phyloP scores from a whole-genome alignment of 2,329 filamentous ascomycete species.

The Fusarium sulawesiense region DNA sequence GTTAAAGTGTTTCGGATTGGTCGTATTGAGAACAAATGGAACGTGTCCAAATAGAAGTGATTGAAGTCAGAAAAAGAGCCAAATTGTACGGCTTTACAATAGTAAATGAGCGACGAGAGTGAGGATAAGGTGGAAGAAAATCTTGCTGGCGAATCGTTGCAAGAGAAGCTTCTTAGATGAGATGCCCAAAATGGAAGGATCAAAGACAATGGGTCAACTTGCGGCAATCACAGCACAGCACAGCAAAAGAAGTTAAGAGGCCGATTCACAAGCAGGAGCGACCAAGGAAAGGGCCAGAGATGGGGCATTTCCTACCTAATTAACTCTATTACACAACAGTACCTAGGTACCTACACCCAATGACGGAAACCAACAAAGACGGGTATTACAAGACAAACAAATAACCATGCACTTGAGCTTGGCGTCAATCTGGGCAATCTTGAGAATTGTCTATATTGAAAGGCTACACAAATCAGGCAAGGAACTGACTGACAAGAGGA shows the following conservation, averaged over 20 bases:
- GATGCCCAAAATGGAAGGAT: slow-evolving; percentile 35
- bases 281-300: neutral
- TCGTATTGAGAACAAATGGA: slow-evolving; percentile 19
- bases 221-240: neutral
- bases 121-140: slow-evolving; percentile 13
- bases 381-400: neutral
- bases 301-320: neutral
- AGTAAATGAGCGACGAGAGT: slow-evolving; percentile 10
- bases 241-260: neutral
- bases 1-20: slow-evolving; percentile 20
- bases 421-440: neutral
- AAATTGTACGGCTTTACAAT: neutral
- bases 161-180: slow-evolving; percentile 27
- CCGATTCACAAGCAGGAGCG: neutral
- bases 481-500: neutral
- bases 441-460: neutral
- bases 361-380: neutral
- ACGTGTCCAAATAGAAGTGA: slow-evolving; percentile 23
- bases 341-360: neutral
- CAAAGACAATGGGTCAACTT: slow-evolving; percentile 25
- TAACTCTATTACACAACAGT: neutral
- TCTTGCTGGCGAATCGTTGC: neutral
- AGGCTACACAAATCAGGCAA: neutral
- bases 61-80: neutral
- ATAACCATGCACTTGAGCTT: neutral